Percentiles rank a stretch among this genome's conserved stretches.
Evolutionary conservation across 352 stramenopile genomes (phyloP).

Genomic region (Peronospora farinosa): DNA sequence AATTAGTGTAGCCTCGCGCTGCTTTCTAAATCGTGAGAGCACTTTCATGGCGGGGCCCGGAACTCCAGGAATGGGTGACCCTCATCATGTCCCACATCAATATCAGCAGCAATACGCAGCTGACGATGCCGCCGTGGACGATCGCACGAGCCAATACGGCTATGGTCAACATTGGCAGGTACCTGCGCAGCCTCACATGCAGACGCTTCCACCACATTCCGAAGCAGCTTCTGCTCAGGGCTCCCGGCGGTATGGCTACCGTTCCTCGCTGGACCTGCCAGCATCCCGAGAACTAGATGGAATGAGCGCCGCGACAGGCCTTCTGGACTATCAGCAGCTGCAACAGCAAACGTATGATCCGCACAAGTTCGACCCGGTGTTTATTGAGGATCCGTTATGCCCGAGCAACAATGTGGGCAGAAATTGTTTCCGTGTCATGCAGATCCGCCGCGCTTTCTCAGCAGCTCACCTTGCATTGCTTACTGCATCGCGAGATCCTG

Average conservation of each 20-base stretch:
- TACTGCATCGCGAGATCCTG: slow-evolving; percentile 44
- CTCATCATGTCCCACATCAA: slow-evolving; percentile 39
- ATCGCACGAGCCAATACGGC: slow-evolving; percentile 41
- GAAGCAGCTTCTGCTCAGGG: slow-evolving; percentile 56
- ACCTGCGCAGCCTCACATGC: slow-evolving; percentile 31
- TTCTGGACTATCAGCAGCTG: slow-evolving; percentile 37
- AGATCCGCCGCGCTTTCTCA: slow-evolving; percentile 77
- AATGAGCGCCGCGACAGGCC: slow-evolving; percentile 30
- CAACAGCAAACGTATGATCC: slow-evolving; percentile 65
- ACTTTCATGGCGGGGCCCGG: slow-evolving; percentile 30
- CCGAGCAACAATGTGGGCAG: slow-evolving; percentile 93
- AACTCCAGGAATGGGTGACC: slow-evolving; percentile 20
- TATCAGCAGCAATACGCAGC: slow-evolving; percentile 41
- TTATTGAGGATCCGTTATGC: slow-evolving; percentile 92
- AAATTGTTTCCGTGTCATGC: slow-evolving; percentile 93
- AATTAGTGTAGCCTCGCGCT: slow-evolving; percentile 81
- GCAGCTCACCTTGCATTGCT: slow-evolving; percentile 67
- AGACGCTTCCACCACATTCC: slow-evolving; percentile 40
- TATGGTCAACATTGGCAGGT: slow-evolving; percentile 59
- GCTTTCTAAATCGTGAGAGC: slow-evolving; percentile 76
- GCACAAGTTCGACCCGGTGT: slow-evolving; percentile 91
- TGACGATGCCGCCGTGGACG: slow-evolving; percentile 46
- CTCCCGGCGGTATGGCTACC: slow-evolving; percentile 59
- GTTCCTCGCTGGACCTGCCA: slow-evolving; percentile 59
- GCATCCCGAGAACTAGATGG: slow-evolving; percentile 25